Evolutionary conservation across 2,329 filamentous ascomycete species (phyloP), one percentile per base, ranked within the genome.

Genomic region (Helotiales sp.): DNA sequence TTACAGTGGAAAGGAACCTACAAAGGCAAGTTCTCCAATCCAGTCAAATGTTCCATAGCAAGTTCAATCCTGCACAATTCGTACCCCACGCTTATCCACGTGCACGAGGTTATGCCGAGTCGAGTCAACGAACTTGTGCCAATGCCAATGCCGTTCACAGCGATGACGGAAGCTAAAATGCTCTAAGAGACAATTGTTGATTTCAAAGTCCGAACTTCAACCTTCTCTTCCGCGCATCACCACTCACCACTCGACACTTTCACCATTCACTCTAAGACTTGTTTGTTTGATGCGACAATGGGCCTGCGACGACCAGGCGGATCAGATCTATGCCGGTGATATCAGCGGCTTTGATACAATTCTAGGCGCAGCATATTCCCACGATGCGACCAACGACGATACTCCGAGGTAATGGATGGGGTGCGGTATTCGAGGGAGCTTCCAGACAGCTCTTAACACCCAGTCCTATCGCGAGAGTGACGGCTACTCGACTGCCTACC

Each of bases 381-480:
- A 67, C 70, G 64, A 77, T 77, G 75, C 74, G 72, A 68, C 71
- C 69, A 65, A 65, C 70, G n/a, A 64, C 69, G 37, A 45, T 70
- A 28, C 50, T 70, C 34, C 65, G 69, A 66, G 69, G 69, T 47
- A 69, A 68, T 67, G 73, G 68, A 54, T 74, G 68, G 69, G 69
- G 69, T 45, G 73, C 72, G 43, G 61, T 73, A 13, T 68, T 34
- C 28, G 70, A 72, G 34, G 64, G 72, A 75, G 72, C 73, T 70
- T 71, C 70, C 1, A 70, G 64, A 67, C 65, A 73, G 47, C 50
- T 73, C 17, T 67, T 68, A 34, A 71, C 63, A 32, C 60, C 67
- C 15, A 65, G 26, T 61, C 47, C 70, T 30, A 59, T 64, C 32
- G 40, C 62, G 5, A 61, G 7, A n/a, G 22, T 26, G 13, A 28